These are phyloP conservation scores for Trematosphaeria pertusa DNA, from an alignment of 2,329 filamentous ascomycete species.

Conservation along the genomic window DNA sequence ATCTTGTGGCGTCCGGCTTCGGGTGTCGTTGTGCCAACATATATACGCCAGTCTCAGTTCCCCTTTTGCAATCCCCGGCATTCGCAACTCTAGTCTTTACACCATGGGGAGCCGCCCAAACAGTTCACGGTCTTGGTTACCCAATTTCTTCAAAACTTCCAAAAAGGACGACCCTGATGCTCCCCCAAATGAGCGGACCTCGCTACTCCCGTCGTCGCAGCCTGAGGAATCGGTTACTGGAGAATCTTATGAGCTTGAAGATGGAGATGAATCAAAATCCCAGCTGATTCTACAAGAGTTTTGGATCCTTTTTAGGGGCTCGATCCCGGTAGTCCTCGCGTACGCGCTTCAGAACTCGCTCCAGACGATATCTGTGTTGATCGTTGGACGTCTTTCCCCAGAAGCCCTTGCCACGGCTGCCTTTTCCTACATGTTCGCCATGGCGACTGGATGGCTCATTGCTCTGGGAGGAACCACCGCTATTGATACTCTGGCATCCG, in stretches of 20 bases:
- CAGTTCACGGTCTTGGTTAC: constrained; percentile 37
- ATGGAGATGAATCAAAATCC: constrained; percentile 40
- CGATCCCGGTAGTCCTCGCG: constrained; percentile 79
- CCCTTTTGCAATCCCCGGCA: background rate
- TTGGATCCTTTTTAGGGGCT: constrained; percentile 70
- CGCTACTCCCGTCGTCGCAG: constrained; percentile 51
- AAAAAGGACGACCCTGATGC: constrained; percentile 22
- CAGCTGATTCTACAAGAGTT: constrained; percentile 64
- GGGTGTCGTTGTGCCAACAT: background rate
- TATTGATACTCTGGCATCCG: constrained; percentile 83
- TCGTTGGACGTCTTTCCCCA: constrained; percentile 79
- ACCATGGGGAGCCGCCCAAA: constrained; percentile 32
- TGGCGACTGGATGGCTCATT: constrained; percentile 87
- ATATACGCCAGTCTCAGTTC: constrained; percentile 6
- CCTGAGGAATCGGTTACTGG: constrained; percentile 44
- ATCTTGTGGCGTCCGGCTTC: constrained; percentile 2
- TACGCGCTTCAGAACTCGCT: constrained; percentile 87
- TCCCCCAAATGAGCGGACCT: constrained; percentile 51
- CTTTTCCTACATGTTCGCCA: constrained; percentile 93
- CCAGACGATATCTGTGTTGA: constrained; percentile 81
- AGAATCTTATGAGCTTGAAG: constrained; percentile 49
- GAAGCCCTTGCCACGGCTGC: constrained; percentile 82
- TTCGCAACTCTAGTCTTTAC: too few relatives aligned
- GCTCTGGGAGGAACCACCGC: constrained; percentile 86
- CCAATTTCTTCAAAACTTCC: constrained; percentile 31